Evolutionary conservation across 1,139 yeast species (phyloP), one percentile per base, ranked within the genome.

Genomic region (Arxiozyma telluris): DNA sequence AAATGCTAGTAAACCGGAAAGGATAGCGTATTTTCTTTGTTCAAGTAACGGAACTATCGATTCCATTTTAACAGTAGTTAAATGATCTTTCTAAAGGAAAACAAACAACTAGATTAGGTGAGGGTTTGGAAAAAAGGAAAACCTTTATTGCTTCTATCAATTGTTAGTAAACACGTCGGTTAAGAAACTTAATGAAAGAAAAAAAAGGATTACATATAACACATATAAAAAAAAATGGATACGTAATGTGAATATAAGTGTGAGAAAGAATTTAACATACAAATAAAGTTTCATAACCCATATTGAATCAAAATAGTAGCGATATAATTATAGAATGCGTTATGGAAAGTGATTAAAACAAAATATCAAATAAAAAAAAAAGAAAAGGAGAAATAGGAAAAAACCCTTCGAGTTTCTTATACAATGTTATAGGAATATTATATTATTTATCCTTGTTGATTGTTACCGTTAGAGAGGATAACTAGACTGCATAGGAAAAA

Each of bases 11-110:
- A 64, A 12, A 25, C 60, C 52, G 4, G 66, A 55, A 11, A 61
- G 39, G 8, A 59, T 50, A 7, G 68, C 71, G 49, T 55, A 62
- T 42, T 49, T 54, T 49, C 65, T 65, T 50, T 66, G 70, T 15
- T 49, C 46, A 18, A 58, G 60, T 43, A 66, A 53, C n/a, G 60
- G 54, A 11, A 64, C 57, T 17, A 56, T 47, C 12, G 50, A 52
- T 25, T 39, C 44, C 21, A 53, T 30, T 27, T 49, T 23, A 21
- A 38, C 22, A 15, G 43, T 34, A 43, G 42, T 41, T 21, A 34
- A 22, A 18, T 46, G 42, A 5, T 46, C 49, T 46, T 46, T 46
- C 49, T 46, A 34, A 34, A 6, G n/a, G 3, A 34, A 34, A 15
- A 34, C n/a, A 34, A 15, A 34, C 6, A 34, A 34, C 34, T 11